phyloP scores from a whole-genome alignment of 2,329 filamentous ascomycete genomes.

The Coniochaeta prunicola region DNA sequence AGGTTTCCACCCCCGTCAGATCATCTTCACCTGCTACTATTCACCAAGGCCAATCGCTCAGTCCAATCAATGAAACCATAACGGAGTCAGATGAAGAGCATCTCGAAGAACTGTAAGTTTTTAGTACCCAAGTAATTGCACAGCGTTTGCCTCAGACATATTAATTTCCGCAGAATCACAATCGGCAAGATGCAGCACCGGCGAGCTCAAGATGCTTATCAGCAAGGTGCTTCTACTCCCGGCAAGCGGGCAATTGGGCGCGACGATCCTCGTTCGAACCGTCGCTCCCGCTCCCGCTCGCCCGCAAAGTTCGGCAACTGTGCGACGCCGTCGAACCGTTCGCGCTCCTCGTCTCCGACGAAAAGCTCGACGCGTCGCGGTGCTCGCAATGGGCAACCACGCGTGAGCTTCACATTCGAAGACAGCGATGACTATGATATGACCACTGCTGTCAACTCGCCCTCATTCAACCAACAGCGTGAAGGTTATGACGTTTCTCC shows the following conservation, averaged over 20 bases:
- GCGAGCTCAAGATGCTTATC: background rate
- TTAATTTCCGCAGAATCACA: background rate
- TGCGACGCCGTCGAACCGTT: background rate
- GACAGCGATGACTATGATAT: background rate
- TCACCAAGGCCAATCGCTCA: background rate
- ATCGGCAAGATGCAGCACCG: background rate
- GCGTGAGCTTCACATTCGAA: background rate
- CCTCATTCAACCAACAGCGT: background rate
- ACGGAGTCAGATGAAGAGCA: background rate
- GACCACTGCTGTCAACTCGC: background rate
- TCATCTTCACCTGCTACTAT: background rate
- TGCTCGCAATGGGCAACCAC: background rate
- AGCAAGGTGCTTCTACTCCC: background rate
- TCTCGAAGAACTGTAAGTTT: background rate
- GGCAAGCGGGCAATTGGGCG: background rate
- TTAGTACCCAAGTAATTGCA: background rate
- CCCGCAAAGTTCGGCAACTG: background rate
- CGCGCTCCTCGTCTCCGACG: background rate
- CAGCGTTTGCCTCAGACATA: background rate
- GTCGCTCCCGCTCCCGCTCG: background rate
- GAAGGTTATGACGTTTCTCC: background rate
- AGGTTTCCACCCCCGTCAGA: conserved; percentile 19
- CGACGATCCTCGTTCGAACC: background rate
- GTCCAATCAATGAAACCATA: background rate
- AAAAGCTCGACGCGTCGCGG: conserved; percentile 1